Evolutionary conservation across 179 eudicot genomes (phyloP).

Genomic region (Camellia oleifera): DNA sequence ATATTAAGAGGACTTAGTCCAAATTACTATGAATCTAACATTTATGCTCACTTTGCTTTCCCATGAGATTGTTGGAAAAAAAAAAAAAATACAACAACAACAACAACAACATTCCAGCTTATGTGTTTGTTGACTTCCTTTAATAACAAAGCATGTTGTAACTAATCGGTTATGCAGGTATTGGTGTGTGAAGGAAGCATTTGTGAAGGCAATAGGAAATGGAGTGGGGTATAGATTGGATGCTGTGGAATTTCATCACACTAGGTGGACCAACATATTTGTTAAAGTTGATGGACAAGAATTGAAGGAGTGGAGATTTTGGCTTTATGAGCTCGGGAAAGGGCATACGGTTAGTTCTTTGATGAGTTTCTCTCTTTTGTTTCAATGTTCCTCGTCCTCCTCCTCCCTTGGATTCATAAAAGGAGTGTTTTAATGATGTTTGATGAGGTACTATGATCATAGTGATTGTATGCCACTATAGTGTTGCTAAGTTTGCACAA

Average conservation of each 20-base stretch:
- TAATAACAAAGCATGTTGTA: background rate
- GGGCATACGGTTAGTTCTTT: conserved; percentile 54
- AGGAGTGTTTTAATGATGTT: background rate
- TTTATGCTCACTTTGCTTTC: background rate
- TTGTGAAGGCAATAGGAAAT: conserved; percentile 75
- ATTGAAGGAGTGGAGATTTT: conserved; percentile 60
- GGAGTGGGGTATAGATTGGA: conserved; percentile 59
- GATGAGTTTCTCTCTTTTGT: background rate
- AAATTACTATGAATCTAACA: background rate
- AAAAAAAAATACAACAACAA: no score
- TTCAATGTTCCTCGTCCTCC: background rate
- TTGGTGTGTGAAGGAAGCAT: conserved; percentile 92
- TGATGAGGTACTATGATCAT: background rate
- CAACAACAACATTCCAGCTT: no score
- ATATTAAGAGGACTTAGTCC: background rate
- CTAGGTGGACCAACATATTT: conserved; percentile 50
- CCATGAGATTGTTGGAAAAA: no score
- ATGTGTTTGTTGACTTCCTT: background rate
- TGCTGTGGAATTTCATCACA: conserved; percentile 58
- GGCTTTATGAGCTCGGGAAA: conserved; percentile 53
- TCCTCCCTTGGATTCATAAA: background rate
- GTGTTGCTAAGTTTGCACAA: background rate
- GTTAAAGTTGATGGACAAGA: conserved; percentile 43
- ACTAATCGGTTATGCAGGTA: conserved; percentile 39
- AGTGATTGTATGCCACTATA: background rate